phyloP scores from a whole-genome alignment of 1,284 basidiomycete genomes.

The Sphaerobolus stellatus region DNA sequence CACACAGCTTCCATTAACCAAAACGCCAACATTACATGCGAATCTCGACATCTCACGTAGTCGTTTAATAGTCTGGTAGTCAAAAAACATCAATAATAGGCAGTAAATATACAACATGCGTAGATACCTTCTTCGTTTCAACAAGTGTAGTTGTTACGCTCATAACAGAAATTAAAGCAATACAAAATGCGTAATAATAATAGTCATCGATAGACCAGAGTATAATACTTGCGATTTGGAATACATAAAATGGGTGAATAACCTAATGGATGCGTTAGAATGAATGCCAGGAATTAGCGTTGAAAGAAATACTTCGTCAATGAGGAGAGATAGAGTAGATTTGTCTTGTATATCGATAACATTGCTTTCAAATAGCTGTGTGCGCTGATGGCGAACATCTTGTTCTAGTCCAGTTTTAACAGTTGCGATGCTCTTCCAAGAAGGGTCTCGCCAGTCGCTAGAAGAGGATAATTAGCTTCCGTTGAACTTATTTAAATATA shows the following conservation, averaged over 20 bases:
- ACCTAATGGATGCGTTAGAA: constrained; percentile 45
- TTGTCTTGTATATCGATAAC: constrained; percentile 91
- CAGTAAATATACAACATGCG: neutral
- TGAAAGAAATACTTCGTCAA: constrained; percentile 77
- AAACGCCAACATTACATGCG: constrained; percentile 75
- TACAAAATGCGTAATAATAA: constrained; percentile 98
- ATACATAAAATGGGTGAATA: constrained; percentile 96
- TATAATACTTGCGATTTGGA: constrained; percentile 94
- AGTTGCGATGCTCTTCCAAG: constrained; percentile 64
- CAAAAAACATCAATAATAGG: constrained; percentile 8
- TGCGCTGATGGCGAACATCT: constrained; percentile 61
- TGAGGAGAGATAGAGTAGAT: constrained; percentile 74
- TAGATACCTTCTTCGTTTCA: constrained; percentile 83
- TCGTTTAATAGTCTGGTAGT: constrained; percentile 77
- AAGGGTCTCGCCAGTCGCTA: constrained; percentile 91
- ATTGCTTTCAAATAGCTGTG: constrained; percentile 82
- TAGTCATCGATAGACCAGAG: constrained; percentile 96
- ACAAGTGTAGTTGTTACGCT: constrained; percentile 88
- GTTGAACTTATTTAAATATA: neutral
- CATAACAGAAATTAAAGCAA: constrained; percentile 86
- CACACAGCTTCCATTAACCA: constrained; percentile 75
- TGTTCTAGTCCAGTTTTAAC: constrained; percentile 66
- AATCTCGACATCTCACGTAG: constrained; percentile 98
- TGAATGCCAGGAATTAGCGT: constrained; percentile 11
- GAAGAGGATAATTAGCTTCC: too few relatives aligned